Percentiles rank a stretch among this genome's conserved stretches.
Conservation (phyloP, 1,284 basidiomycete species). For the Violaceomyces palustris region DNA sequence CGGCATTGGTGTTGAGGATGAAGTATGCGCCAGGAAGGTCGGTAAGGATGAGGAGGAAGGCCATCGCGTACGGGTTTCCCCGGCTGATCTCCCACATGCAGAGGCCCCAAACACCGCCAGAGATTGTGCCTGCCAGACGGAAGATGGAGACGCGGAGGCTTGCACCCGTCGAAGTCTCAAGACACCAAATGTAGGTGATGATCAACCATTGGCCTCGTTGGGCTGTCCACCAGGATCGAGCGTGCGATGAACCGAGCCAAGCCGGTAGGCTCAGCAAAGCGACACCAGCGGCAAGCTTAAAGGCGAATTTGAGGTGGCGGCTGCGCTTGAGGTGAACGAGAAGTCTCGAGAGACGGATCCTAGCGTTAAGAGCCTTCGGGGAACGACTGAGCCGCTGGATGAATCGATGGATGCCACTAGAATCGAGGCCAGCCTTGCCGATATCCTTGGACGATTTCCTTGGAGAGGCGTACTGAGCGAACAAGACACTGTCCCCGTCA, state of each 20-base stretch:
- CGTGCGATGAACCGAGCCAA: constrained; percentile 41
- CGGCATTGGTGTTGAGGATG: constrained; percentile 49
- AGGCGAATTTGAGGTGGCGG: constrained; percentile 54
- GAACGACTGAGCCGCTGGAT: constrained; percentile 1
- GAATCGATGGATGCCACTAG: neutral
- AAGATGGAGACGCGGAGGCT: constrained; percentile 55
- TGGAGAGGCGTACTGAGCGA: constrained; percentile 3
- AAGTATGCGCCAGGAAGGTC: constrained; percentile 54
- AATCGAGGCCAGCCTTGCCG: no score
- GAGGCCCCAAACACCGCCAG: constrained; percentile 54
- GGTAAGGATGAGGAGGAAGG: constrained; percentile 52
- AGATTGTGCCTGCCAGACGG: constrained; percentile 55
- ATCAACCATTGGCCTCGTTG: constrained; percentile 55
- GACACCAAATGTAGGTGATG: constrained; percentile 53
- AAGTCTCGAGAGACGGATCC: constrained; percentile 15
- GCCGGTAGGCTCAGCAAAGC: constrained; percentile 54
- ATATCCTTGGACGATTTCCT: no score
- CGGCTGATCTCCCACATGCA: constrained; percentile 54
- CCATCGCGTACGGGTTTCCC: constrained; percentile 55
- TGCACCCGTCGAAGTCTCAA: constrained; percentile 57
- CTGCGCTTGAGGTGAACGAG: constrained; percentile 49
- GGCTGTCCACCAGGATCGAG: constrained; percentile 53
- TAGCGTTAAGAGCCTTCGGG: constrained; percentile 6
- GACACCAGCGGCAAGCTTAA: constrained; percentile 56
- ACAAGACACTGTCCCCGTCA: neutral